These are phyloP conservation scores for Vitis hybrid DNA, from an alignment of 177 flowering plant genomes.

Conservation along the genomic window DNA sequence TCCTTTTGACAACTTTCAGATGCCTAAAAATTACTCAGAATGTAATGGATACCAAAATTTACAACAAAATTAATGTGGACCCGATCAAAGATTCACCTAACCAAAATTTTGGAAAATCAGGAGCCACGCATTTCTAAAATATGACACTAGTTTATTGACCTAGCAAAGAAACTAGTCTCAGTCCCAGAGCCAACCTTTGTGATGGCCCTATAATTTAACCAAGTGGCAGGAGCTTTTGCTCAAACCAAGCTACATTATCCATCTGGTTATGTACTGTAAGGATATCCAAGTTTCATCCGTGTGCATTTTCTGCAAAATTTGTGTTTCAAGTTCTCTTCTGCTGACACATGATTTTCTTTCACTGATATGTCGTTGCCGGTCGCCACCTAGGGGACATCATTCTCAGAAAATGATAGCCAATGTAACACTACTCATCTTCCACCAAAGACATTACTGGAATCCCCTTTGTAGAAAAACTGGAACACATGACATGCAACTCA, in stretches of 20 bases:
- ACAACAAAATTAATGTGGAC: too few relatives aligned
- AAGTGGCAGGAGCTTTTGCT: too few relatives aligned
- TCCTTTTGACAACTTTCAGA: too few relatives aligned
- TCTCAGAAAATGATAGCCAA: neutral
- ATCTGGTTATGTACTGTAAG: neutral
- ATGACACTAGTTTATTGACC: too few relatives aligned
- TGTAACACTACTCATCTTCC: conserved; percentile 30
- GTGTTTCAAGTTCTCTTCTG: neutral
- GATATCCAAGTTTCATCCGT: neutral
- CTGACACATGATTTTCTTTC: neutral
- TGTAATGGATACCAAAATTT: too few relatives aligned
- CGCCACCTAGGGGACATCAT: neutral
- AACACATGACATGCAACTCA: conserved; percentile 59
- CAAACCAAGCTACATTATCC: neutral
- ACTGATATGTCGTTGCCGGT: neutral
- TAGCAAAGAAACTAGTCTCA: too few relatives aligned
- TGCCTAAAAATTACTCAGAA: too few relatives aligned
- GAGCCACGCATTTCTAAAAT: too few relatives aligned
- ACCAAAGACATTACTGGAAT: conserved; percentile 68
- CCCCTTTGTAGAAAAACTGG: conserved; percentile 75
- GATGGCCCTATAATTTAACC: too few relatives aligned
- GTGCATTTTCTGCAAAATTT: neutral
- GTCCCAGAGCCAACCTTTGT: too few relatives aligned
- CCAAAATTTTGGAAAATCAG: too few relatives aligned
- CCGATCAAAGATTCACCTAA: too few relatives aligned